Evolutionary conservation across 2,329 filamentous ascomycete species (phyloP), one percentile per base, ranked within the genome.

Genomic region (Aspergillus brunneoviolaceus): DNA sequence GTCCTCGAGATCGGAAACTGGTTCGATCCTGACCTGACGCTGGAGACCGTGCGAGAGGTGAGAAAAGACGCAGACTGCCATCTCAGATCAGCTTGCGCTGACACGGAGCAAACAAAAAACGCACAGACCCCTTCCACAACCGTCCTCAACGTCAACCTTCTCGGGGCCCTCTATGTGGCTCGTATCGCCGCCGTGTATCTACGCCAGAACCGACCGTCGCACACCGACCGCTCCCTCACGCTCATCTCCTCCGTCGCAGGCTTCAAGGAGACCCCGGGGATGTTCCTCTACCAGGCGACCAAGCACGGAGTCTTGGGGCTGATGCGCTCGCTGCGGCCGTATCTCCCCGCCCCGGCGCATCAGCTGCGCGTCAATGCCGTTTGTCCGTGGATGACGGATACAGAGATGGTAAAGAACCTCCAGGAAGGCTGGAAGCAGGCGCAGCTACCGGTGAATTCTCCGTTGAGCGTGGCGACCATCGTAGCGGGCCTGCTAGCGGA

Each of bases 301-400:
- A 83, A 84, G 63, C 81, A 84, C 61, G 81, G 79, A n/a, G 76
- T 84, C 0, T 72, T 81, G 29, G 82, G 82, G 0, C 70, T 83
- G 6, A 80, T 83, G 76, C 74, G 81, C 23, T 75, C 77, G 19
- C 68, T 84, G 29, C 73, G 79, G 39, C 67, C 65, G 55, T 79
- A 72, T 60, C 62, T 72, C 35, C 65, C 68, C 11, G 65, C 64
- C 4, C 72, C 75, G 1, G 69, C 76, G 47, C 73, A 74, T 39
- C 72, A 74, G 27, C 73, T 81, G 27, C 72, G 79, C 9, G 76
- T 80, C 53, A 81, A 81, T 58, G 76, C 76, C 0, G 70, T 81
- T 31, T 78, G 76, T 55, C 78, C 79, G 0, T 81, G 79, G 74
- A 75, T 80, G 69, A 80, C 79, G 2, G 68, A 74, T 25, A 61